Evolutionary conservation across 441 rosid genomes (phyloP).

Genomic region (Rhodomyrtus psidioides): DNA sequence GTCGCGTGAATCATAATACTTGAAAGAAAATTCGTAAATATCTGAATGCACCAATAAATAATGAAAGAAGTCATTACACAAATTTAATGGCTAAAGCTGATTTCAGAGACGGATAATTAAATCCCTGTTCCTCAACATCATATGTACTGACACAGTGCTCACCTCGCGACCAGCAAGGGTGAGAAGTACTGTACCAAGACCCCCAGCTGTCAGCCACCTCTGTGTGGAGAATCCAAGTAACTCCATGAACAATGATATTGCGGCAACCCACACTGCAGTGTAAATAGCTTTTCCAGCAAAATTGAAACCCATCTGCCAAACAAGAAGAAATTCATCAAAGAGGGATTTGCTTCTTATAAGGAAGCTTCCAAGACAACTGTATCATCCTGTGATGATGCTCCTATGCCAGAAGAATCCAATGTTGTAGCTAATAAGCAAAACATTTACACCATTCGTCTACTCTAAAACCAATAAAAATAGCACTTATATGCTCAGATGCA

Average conservation of each 20-base stretch:
- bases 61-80: background rate
- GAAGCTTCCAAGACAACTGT: background rate
- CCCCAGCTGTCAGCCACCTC: conserved; percentile 71
- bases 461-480: background rate
- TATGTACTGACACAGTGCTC: background rate
- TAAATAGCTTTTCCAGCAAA: conserved; percentile 71
- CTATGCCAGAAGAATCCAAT: background rate
- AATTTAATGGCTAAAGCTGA: background rate
- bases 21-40: conserved; percentile 64
- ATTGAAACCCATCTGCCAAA: conserved; percentile 59
- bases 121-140: background rate
- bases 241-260: conserved; percentile 66
- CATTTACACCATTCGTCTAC: background rate
- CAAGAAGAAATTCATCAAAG: conserved; percentile 1
- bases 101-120: background rate
- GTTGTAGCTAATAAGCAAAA: background rate
- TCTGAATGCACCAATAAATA: conserved; percentile 30
- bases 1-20: conserved; percentile 70
- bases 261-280: conserved; percentile 66
- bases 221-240: conserved; percentile 69
- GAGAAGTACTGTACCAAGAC: conserved; percentile 72
- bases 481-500: background rate
- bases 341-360: background rate
- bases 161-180: conserved; percentile 87
- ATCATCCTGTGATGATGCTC: background rate